These are phyloP conservation scores for Alternaria sp. DNA, from an alignment of 2,329 filamentous ascomycete genomes.

Conservation along the genomic window DNA sequence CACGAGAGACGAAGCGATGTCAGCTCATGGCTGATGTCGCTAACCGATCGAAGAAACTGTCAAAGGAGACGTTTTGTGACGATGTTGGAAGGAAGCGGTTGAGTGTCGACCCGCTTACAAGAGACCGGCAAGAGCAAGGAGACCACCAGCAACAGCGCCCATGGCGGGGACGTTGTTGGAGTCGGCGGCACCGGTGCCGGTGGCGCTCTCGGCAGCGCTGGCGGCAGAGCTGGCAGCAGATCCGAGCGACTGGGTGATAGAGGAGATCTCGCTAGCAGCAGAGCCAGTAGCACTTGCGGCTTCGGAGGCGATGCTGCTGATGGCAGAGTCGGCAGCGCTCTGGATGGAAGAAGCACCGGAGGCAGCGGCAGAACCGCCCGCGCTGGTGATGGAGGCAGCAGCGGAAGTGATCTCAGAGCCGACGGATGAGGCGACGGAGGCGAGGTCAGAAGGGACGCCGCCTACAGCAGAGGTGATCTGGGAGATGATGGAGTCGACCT, in stretches of 20 bases:
- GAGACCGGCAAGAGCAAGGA: slow-evolving; percentile 40
- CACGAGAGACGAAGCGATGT: slow-evolving; percentile 17
- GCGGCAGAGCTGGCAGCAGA: slow-evolving; percentile 10
- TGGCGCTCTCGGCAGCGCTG: slow-evolving; percentile 16
- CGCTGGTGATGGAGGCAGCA: slow-evolving; percentile 12
- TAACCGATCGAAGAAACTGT: slow-evolving; percentile 8
- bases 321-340: slow-evolving; percentile 15
- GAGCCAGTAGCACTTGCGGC: not conserved
- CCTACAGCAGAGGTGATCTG: slow-evolving; percentile 18
- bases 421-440: slow-evolving; percentile 16
- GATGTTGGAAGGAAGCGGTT: not conserved
- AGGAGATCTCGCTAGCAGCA: not conserved
- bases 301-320: slow-evolving; percentile 13
- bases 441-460: slow-evolving; percentile 14
- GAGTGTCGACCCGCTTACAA: slow-evolving; percentile 31
- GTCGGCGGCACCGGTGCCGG: slow-evolving; percentile 24
- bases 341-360: slow-evolving; percentile 22
- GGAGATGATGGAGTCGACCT: slow-evolving; percentile 34
- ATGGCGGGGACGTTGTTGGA: slow-evolving; percentile 37
- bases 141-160: slow-evolving; percentile 41
- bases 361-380: slow-evolving; percentile 11
- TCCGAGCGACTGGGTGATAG: not conserved
- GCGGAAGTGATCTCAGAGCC: slow-evolving; percentile 16
- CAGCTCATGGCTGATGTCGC: slow-evolving; percentile 10
- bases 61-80: slow-evolving; percentile 7